Percentiles rank a stretch among this genome's conserved stretches.
These are phyloP conservation scores for Boletus huronensis DNA, from an alignment of 768 basidiomycete species.

Conservation along the genomic window DNA sequence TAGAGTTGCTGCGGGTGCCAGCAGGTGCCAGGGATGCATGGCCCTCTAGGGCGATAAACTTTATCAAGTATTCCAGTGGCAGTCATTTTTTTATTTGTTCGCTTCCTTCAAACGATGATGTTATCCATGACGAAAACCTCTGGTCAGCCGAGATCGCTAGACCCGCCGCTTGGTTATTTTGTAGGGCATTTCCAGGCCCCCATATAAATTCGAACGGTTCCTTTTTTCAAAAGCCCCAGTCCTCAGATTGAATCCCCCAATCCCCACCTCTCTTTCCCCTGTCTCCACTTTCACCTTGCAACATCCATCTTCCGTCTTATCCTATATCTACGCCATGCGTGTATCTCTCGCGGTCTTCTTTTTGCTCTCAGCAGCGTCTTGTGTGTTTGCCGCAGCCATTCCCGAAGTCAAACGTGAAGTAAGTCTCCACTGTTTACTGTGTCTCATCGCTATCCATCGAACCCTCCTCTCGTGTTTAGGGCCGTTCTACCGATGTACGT, in stretches of 20 bases:
- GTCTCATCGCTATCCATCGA: neutral
- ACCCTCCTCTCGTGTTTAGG: neutral
- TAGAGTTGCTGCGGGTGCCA: neutral
- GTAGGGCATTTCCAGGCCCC: neutral
- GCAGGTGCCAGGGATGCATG: neutral
- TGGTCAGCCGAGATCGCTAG: constrained; percentile 7
- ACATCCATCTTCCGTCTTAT: neutral
- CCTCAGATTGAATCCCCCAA: neutral
- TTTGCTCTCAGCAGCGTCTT: constrained; percentile 12
- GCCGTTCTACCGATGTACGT: neutral
- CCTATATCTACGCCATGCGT: constrained; percentile 14
- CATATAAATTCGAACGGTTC: neutral
- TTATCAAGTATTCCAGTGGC: neutral
- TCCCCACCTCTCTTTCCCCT: neutral
- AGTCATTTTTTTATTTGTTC: neutral
- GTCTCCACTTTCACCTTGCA: no score
- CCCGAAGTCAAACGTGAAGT: constrained; percentile 9
- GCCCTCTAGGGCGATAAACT: neutral
- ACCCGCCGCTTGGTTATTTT: constrained; percentile 8
- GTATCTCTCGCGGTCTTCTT: constrained; percentile 1
- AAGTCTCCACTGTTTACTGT: neutral
- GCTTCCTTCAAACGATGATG: constrained; percentile 1
- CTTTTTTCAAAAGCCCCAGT: no score
- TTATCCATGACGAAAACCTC: constrained; percentile 9
- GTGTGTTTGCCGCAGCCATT: constrained; percentile 11